A percentile compares a stretch with the other conserved stretches of the same genome.
phyloP scores from a whole-genome alignment of 306 rosid genomes.

The Dicorynia guianensis region DNA sequence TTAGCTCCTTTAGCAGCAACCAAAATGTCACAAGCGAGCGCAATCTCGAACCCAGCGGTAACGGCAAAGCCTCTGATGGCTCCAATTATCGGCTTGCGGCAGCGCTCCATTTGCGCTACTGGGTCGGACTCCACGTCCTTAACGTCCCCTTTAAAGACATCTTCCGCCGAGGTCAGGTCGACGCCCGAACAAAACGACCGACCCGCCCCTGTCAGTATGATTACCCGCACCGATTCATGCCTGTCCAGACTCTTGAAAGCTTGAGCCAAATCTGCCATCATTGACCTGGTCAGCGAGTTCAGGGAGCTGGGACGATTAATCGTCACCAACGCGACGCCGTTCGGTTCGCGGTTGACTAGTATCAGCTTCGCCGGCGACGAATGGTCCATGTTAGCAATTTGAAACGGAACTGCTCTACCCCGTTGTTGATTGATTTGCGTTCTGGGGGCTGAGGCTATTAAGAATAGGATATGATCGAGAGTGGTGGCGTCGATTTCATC shows the following conservation, averaged over 20 bases:
- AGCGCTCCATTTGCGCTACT: conserved; percentile 82
- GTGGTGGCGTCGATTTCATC: not conserved
- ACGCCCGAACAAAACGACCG: conserved; percentile 95
- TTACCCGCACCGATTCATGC: conserved; percentile 73
- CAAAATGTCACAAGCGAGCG: conserved; percentile 84
- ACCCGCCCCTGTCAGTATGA: conserved; percentile 80
- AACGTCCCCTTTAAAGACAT: conserved; percentile 92
- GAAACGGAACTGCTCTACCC: not conserved
- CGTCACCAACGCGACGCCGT: conserved; percentile 71
- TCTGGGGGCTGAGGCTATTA: not conserved
- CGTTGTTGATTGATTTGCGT: not conserved
- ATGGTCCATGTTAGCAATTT: conserved; percentile 43
- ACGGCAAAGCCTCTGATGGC: conserved; percentile 87
- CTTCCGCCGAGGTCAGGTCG: conserved; percentile 83
- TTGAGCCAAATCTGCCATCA: conserved; percentile 78
- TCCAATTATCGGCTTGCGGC: conserved; percentile 86
- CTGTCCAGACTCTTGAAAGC: conserved; percentile 66
- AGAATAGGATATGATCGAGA: too few relatives aligned
- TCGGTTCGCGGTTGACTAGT: conserved; percentile 55
- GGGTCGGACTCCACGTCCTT: conserved; percentile 75
- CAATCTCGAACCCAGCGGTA: conserved; percentile 93
- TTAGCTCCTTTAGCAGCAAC: conserved; percentile 83
- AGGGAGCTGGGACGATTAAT: conserved; percentile 86
- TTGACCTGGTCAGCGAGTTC: conserved; percentile 76
- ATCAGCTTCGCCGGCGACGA: conserved; percentile 61